phyloP scores from a whole-genome alignment of 2,329 filamentous ascomycete species.

The Calonectria hongkongensis region DNA sequence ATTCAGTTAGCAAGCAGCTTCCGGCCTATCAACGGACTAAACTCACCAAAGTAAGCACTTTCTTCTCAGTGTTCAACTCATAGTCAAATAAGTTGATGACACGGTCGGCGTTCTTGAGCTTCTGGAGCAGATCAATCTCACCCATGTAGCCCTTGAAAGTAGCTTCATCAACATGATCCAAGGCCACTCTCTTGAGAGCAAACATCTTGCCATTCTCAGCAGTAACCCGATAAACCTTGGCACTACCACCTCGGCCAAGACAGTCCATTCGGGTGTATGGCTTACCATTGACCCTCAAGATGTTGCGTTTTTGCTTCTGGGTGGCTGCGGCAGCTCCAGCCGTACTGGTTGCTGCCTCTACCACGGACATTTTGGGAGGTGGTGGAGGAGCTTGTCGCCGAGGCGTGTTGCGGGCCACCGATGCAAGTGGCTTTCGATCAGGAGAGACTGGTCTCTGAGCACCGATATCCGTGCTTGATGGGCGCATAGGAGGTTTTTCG shows the following conservation, averaged over 20 bases:
- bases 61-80: slow-evolving; percentile 94
- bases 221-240: slow-evolving; percentile 96
- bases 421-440: slow-evolving; percentile 73
- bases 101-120: slow-evolving; percentile 88
- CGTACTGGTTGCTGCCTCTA: slow-evolving; percentile 91
- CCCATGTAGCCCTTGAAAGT: slow-evolving; percentile 93
- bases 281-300: slow-evolving; percentile 92
- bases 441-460: slow-evolving; percentile 66
- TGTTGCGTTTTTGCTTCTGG: slow-evolving; percentile 86
- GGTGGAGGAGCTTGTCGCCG: slow-evolving; percentile 86
- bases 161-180: slow-evolving; percentile 90
- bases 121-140: slow-evolving; percentile 93
- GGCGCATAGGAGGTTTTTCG: slow-evolving; percentile 74
- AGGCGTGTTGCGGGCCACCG: slow-evolving; percentile 80
- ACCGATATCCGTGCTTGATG: slow-evolving; percentile 67
- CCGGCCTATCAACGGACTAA: not conserved
- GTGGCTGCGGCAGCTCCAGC: slow-evolving; percentile 86
- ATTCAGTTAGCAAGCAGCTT: slow-evolving; percentile 46
- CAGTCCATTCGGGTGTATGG: slow-evolving; percentile 92
- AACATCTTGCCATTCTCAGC: slow-evolving; percentile 98
- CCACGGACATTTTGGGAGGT: slow-evolving; percentile 95
- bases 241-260: slow-evolving; percentile 93
- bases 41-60: slow-evolving; percentile 88
- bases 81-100: slow-evolving; percentile 94
- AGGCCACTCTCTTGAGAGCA: slow-evolving; percentile 92